Evolutionary conservation across 768 basidiomycete species (phyloP), one percentile per base, ranked within the genome.

Genomic region (Amanita pseudoporphyria): DNA sequence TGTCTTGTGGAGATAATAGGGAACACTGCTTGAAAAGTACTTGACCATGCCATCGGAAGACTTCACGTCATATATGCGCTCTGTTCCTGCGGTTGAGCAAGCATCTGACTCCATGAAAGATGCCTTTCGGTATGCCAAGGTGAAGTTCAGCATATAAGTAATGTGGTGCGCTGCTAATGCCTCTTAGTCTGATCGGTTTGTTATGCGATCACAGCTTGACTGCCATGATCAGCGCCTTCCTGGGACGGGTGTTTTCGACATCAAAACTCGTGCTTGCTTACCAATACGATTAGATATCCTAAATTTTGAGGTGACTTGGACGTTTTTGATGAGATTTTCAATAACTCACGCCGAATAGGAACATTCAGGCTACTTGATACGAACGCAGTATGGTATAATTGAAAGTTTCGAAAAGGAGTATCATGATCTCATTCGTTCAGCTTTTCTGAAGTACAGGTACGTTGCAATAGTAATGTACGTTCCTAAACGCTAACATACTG

Each of bases 151-250:
- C 10, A 5, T 4, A 14, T 38, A 32, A 9, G 44, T 7, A 35
- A 26, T 37, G 13, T 10, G 19, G 26, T 1, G 45, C 44, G 18
- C 37, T 32, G 33, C 52, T 40, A 24, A 26, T 16, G 54, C 50
- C 3, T 18, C 9, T 5, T 40, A 82, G 80, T 76, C 77, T 5
- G 64, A 71, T 9, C 71, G 70, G 9, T 82, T 96, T 54, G 69
- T 97, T 21, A 92, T 97, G 85, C 87, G 95, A 12, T 95, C 94
- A 0, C 95, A 99, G 62, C 75, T 99, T 5, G 95, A 99, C 60
- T 91, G 93, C 56, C 67, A 80, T 1, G 88, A 97, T 58, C 56
- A 66, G 10, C 75, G 87, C 37, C 67, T 98, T 26, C 94, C 94
- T 3, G 93, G 92, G 1, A 84, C 82, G 0, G 92, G 91, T 24